Evolutionary conservation across 352 stramenopile species (phyloP).

Genomic region (Globisporangium parvum): DNA sequence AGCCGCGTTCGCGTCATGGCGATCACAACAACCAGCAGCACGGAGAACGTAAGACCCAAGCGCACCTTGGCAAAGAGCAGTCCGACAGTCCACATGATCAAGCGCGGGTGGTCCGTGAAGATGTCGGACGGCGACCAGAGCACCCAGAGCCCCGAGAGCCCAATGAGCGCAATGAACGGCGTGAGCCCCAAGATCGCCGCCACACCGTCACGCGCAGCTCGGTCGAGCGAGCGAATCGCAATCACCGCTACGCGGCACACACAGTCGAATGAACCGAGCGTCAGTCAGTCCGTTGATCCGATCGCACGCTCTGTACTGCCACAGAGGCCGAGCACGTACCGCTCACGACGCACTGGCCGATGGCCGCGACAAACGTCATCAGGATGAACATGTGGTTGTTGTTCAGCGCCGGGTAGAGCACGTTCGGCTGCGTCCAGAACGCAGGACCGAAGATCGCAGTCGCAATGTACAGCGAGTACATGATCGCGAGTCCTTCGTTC

Average conservation of each 20-base stretch:
- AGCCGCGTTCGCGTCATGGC: neutral
- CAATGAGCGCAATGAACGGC: conserved; percentile 63
- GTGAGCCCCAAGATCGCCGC: conserved; percentile 56
- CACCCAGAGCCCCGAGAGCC: conserved; percentile 67
- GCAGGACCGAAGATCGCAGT: conserved; percentile 55
- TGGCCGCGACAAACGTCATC: conserved; percentile 53
- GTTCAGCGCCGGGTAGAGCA: conserved; percentile 50
- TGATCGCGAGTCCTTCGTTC: conserved; percentile 92
- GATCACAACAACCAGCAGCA: neutral
- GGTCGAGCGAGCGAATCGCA: conserved; percentile 60
- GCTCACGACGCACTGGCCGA: conserved; percentile 70
- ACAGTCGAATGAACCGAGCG: conserved; percentile 1
- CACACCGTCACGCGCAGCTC: conserved; percentile 48
- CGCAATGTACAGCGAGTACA: conserved; percentile 76
- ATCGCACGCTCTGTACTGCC: neutral
- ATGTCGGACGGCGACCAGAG: conserved; percentile 78
- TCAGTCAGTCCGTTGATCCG: neutral
- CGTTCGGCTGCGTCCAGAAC: conserved; percentile 63
- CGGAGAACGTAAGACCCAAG: neutral
- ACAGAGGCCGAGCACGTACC: conserved; percentile 20
- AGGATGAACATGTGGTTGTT: conserved; percentile 82
- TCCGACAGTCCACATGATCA: conserved; percentile 83
- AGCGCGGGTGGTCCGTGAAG: conserved; percentile 70
- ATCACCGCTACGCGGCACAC: conserved; percentile 38
- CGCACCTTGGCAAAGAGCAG: conserved; percentile 77